phyloP scores from a whole-genome alignment of 2,329 filamentous ascomycete genomes.

The Aspergillus thermomutatus region DNA sequence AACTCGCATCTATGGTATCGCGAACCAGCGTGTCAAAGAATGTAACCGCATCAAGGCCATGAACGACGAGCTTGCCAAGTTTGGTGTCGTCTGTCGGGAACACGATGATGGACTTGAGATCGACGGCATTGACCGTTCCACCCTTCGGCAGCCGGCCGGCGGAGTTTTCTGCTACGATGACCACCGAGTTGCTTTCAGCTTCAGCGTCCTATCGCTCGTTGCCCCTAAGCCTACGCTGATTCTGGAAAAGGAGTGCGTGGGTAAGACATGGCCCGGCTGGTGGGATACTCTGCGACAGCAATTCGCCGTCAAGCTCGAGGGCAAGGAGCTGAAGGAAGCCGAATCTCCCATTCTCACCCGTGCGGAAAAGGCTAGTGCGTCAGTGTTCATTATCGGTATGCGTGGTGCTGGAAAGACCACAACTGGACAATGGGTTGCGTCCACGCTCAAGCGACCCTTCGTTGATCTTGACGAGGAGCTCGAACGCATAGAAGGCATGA shows the following conservation, averaged over 20 bases:
- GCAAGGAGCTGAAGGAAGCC: slow-evolving; percentile 58
- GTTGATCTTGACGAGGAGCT: slow-evolving; percentile 86
- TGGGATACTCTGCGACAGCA: slow-evolving; percentile 83
- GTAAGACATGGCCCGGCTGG: slow-evolving; percentile 98
- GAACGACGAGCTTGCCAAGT: slow-evolving; percentile 91
- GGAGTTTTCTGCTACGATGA: slow-evolving; percentile 94
- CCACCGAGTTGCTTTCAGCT: slow-evolving; percentile 97
- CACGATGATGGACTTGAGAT: slow-evolving; percentile 87
- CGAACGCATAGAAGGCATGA: slow-evolving; percentile 67
- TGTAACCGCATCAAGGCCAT: slow-evolving; percentile 96
- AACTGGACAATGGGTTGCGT: slow-evolving; percentile 78
- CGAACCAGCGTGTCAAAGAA: slow-evolving; percentile 96
- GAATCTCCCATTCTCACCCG: slow-evolving; percentile 36
- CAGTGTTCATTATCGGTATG: slow-evolving; percentile 96
- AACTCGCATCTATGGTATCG: slow-evolving; percentile 88
- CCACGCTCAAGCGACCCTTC: slow-evolving; percentile 70
- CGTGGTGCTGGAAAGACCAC: slow-evolving; percentile 96
- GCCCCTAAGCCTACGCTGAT: slow-evolving; percentile 71
- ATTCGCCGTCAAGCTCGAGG: slow-evolving; percentile 74
- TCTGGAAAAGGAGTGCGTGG: slow-evolving; percentile 85
- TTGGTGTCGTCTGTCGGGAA: slow-evolving; percentile 80
- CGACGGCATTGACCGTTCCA: slow-evolving; percentile 54
- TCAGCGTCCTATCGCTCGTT: slow-evolving; percentile 78
- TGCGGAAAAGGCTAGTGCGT: slow-evolving; percentile 50
- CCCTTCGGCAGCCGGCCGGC: slow-evolving; percentile 54